phyloP scores from a whole-genome alignment of 768 basidiomycete genomes.

The Termitomyces sp. region DNA sequence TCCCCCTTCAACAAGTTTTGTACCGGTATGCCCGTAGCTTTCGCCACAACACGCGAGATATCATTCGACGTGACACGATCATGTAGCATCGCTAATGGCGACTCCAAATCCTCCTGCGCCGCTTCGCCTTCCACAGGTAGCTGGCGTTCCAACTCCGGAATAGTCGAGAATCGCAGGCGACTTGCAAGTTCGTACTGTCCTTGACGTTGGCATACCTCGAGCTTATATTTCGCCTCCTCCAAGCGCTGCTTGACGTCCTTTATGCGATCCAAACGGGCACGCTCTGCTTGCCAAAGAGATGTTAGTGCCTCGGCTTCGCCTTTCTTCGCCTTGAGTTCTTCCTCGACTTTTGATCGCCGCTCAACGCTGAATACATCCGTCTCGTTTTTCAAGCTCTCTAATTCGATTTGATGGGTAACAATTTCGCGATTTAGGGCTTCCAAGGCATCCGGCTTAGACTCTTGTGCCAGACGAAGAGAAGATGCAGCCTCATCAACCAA shows the following conservation, averaged over 20 bases:
- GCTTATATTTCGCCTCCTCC: slow-evolving; percentile 78
- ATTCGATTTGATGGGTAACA: slow-evolving; percentile 82
- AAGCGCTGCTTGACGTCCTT: slow-evolving; percentile 71
- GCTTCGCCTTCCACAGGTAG: slow-evolving; percentile 54
- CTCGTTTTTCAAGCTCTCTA: slow-evolving; percentile 87
- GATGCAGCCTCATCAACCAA: slow-evolving; percentile 92
- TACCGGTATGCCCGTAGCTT: slow-evolving; percentile 87
- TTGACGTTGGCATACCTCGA: slow-evolving; percentile 85
- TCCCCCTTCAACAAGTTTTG: slow-evolving; percentile 86
- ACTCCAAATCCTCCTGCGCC: slow-evolving; percentile 31
- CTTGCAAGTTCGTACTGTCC: slow-evolving; percentile 85
- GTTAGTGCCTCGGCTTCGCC: slow-evolving; percentile 57
- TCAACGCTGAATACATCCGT: slow-evolving; percentile 79
- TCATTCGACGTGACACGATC: slow-evolving; percentile 87
- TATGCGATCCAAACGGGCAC: slow-evolving; percentile 58
- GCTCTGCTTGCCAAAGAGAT: slow-evolving; percentile 72
- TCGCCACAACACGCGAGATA: slow-evolving; percentile 83
- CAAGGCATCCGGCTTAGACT: slow-evolving; percentile 81
- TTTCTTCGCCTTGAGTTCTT: slow-evolving; percentile 52
- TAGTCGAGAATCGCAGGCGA: slow-evolving; percentile 76
- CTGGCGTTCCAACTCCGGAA: slow-evolving; percentile 72
- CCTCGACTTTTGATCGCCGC: slow-evolving; percentile 61
- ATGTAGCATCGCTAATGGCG: slow-evolving; percentile 63
- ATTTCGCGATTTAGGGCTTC: slow-evolving; percentile 81
- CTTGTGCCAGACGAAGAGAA: slow-evolving; percentile 80